Evolutionary conservation across 768 basidiomycete genomes (phyloP).

Genomic region (Antrodiella citrinella): DNA sequence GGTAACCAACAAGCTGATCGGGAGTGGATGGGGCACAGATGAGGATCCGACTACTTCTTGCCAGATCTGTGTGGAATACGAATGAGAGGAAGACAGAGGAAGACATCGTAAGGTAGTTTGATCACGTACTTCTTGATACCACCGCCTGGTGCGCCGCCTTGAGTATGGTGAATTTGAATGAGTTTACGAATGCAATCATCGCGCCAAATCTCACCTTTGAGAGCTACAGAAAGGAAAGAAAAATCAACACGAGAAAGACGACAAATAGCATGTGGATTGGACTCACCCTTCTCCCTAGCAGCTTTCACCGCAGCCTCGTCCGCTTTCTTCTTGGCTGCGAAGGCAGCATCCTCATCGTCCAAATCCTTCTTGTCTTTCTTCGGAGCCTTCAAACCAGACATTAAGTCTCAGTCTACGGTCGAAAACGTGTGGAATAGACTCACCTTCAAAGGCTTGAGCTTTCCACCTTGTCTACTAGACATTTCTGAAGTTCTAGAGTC

Average conservation of each 20-base stretch:
- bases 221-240: slow-evolving; percentile 27
- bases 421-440: no score
- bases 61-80: slow-evolving; percentile 41
- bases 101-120: neutral
- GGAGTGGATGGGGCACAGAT: neutral
- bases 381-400: slow-evolving; percentile 54
- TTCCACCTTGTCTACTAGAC: slow-evolving; percentile 77
- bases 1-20: neutral
- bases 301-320: slow-evolving; percentile 69
- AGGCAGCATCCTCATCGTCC: slow-evolving; percentile 60
- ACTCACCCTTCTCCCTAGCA: slow-evolving; percentile 63
- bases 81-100: neutral
- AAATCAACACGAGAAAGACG: no score
- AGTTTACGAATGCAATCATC: no score
- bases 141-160: slow-evolving; percentile 63
- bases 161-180: neutral
- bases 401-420: neutral
- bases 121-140: slow-evolving; percentile 80
- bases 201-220: slow-evolving; percentile 38
- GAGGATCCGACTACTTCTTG: slow-evolving; percentile 43
- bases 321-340: slow-evolving; percentile 71
- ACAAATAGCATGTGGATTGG: neutral
- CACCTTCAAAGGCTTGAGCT: slow-evolving; percentile 84
- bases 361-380: slow-evolving; percentile 77
- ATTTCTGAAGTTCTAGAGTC: no score